Base-by-base conservation (phyloP, 2,329 filamentous ascomycete species). In the Arthroderma sp. region DNA sequence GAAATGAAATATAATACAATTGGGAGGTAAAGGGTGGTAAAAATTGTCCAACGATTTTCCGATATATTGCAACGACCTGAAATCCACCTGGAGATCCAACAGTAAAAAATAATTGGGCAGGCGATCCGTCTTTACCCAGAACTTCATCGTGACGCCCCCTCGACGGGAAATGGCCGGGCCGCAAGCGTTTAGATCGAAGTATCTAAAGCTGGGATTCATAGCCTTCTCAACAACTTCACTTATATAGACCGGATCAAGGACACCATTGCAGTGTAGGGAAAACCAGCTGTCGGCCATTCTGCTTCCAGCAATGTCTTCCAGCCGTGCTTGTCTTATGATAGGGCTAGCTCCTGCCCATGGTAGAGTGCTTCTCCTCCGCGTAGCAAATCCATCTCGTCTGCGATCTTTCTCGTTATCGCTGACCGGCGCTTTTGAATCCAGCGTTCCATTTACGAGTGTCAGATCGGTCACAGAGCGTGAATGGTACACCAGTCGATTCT, bases 141-240 rank as follows among this genome's bases (percentile, higher is more conserved):
- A 60, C 51, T 78, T 81, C 36, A 94, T 64, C 0, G 70, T 78
- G 22, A 93, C 57, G 10, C 69, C 67, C 42, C 83, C 76, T 3
- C 73, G 67, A 46, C 87, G 76, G 6, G 83, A 81, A 22, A 87
- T 70, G 2, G 65, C 59, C 0, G 83, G 74, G 0, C 75, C 77
- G 50, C 74, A 78, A 4, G 71, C 64, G 27, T 74, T 73, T 4
- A 94, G 72, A 49, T 93, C 82, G 59, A 95, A 93, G 59, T 84
- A 82, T 37, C 78, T 78, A 60, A 94, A 96, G 55, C 83, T 86
- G 50, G 91, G 91, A 61, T 95, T 95, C 64, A 86, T 87, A n/a
- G 84, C 80, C 56, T 79, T 78, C 53, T 83, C 75, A 29, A 80
- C 75, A 22, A 83, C 71, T 64, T 96, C 89, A 57, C 87, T 94